Evolutionary conservation across 2,329 filamentous ascomycete species (phyloP), one percentile per base, ranked within the genome.

Genomic region (Boeremia exigua): DNA sequence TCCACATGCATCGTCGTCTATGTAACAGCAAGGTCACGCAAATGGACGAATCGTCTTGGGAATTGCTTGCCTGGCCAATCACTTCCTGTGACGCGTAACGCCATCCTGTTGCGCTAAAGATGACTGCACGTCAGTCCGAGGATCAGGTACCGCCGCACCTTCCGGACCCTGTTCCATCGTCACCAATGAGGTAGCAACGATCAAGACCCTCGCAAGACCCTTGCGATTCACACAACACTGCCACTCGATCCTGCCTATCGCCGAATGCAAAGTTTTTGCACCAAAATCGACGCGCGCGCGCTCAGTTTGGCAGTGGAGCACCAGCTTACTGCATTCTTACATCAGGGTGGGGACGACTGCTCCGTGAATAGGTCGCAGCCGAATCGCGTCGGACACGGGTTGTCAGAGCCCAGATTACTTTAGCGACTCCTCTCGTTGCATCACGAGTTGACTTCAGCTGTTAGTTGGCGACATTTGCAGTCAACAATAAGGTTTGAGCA

Each of bases 281-380:
- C 36, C 29, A 29, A 36, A 47, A 37, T 37, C 15, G 28, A 19
- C 28, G 11, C 19, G 9, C 27, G 10, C 37, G 36, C 29, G 6
- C 19, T 36, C 11, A 15, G 19, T 29, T 23, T 12, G 10, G 5
- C 23, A 29, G 30, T 19, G 37, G 28, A 37, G 34, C 23, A 29
- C 17, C 25, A 36, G 25, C 36, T 36, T 28, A 39, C 47, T 15
- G 9, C 28, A 38, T 32, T n/a, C 14, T 25, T 51, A 33, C 53
- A 49, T 56, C 53, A 56, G 27, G 9, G 42, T 56, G 47, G 47
- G 29, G 53, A 36, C 34, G 10, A 15, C 36, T 43, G 29, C 29
- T 40, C 40, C 37, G 30, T 42, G 36, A 51, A 32, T 14, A 47
- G n/a, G n/a, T n/a, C n/a, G 29, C 14, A 34, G 17, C 30, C 36